These are phyloP conservation scores for Chaetomidium leptoderma DNA, from an alignment of 495 filamentous ascomycete genomes.

Conservation along the genomic window DNA sequence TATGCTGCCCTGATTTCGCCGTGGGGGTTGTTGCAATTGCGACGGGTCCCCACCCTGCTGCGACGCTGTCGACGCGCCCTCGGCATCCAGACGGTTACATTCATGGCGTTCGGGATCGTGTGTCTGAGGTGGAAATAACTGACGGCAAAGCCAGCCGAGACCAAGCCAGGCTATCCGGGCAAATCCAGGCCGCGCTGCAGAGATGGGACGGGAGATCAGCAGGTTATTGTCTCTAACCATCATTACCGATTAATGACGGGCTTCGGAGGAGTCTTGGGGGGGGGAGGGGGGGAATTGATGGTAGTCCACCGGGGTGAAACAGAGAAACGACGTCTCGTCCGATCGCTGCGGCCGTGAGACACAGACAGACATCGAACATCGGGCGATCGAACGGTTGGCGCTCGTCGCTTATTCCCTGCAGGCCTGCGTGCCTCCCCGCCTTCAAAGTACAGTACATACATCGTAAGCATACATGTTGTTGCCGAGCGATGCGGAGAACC, in stretches of 20 bases:
- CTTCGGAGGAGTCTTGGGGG: not conserved
- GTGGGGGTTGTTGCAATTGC: conserved; percentile 6
- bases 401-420: not conserved
- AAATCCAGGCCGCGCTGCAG: not conserved
- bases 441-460: too few relatives aligned
- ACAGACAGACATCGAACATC: not conserved
- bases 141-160: not conserved
- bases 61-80: conserved; percentile 3
- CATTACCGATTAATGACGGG: not conserved
- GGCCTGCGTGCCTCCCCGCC: too few relatives aligned
- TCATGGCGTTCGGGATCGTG: conserved; percentile 11
- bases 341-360: not conserved
- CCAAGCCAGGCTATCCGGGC: not conserved
- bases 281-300: not conserved
- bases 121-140: conserved; percentile 19
- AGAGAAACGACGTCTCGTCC: not conserved
- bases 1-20: not conserved
- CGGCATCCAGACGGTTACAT: conserved; percentile 12
- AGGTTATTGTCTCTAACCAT: not conserved
- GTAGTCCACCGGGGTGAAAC: conserved; percentile 8
- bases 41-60: not conserved
- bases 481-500: too few relatives aligned
- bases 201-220: conserved; percentile 5
- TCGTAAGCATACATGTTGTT: too few relatives aligned
- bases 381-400: not conserved